Percentiles rank a stretch among this genome's conserved stretches.
phyloP scores from a whole-genome alignment of 768 basidiomycete species.

The Mrakia blollopis region DNA sequence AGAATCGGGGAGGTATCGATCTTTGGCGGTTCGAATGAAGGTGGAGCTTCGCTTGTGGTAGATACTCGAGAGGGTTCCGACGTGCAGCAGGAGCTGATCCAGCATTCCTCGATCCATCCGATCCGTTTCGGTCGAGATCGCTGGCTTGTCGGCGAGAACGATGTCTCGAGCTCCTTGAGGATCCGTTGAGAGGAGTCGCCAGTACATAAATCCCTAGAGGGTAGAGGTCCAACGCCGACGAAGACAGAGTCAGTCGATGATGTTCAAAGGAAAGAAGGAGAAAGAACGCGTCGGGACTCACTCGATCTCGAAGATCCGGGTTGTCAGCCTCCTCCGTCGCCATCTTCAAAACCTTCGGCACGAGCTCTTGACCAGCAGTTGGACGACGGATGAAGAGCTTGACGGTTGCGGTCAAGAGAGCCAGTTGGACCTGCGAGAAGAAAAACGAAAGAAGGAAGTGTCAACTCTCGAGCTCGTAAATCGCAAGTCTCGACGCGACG shows the following conservation, averaged over 20 bases:
- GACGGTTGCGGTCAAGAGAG: constrained; percentile 86
- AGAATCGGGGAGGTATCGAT: constrained; percentile 76
- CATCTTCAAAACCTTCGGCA: constrained; percentile 94
- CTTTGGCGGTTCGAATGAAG: constrained; percentile 84
- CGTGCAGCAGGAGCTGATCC: constrained; percentile 88
- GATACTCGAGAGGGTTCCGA: constrained; percentile 64
- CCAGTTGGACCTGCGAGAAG: constrained; percentile 75
- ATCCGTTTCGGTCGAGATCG: constrained; percentile 97
- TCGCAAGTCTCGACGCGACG: neutral
- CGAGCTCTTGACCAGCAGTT: constrained; percentile 77
- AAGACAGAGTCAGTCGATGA: neutral
- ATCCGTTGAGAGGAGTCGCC: constrained; percentile 92
- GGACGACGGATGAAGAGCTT: constrained; percentile 94
- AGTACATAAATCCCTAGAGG: constrained; percentile 87
- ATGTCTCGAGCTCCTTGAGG: constrained; percentile 81
- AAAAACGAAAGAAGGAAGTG: too few relatives aligned
- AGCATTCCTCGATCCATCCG: constrained; percentile 94
- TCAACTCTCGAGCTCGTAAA: constrained; percentile 44
- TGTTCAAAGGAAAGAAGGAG: neutral
- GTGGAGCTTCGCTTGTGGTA: constrained; percentile 83
- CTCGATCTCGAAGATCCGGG: constrained; percentile 87
- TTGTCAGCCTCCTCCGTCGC: constrained; percentile 97
- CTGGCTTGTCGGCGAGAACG: constrained; percentile 85
- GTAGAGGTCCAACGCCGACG: neutral
- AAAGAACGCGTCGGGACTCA: constrained; percentile 34